A percentile compares a stretch with the other conserved stretches of the same genome.
Conservation (phyloP, 164 flowering plant species). For the Chloranthus sessilifolius region DNA sequence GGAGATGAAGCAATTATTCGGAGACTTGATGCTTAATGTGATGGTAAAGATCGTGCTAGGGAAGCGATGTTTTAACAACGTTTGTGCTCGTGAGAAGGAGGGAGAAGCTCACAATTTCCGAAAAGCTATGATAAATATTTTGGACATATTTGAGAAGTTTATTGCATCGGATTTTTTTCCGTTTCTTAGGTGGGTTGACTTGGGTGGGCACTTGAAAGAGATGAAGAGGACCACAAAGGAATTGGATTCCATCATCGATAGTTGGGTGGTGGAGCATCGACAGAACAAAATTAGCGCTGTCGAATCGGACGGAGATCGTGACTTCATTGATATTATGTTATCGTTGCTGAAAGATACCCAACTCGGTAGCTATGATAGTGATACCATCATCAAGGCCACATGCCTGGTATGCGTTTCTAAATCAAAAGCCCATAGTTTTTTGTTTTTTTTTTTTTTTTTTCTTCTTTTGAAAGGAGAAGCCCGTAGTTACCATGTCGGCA, state of each 20-base stretch:
- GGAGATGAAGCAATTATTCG: conserved; percentile 1
- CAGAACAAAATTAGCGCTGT: not conserved
- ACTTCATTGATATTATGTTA: conserved; percentile 14
- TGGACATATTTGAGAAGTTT: conserved; percentile 1
- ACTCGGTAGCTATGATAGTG: conserved; percentile 4
- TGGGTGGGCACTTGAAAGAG: not conserved
- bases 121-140: not conserved
- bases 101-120: not conserved
- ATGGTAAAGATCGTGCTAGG: conserved; percentile 5
- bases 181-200: conserved; percentile 9
- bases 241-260: not conserved
- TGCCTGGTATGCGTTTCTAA: conserved; percentile 1
- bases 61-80: not conserved
- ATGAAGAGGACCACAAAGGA: conserved; percentile 6
- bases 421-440: no score
- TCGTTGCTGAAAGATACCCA: conserved; percentile 3
- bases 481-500: no score
- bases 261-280: conserved; percentile 12
- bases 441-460: no score
- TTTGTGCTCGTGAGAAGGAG: not conserved
- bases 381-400: conserved; percentile 10
- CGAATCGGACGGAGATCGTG: not conserved
- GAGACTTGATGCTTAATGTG: not conserved
- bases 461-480: no score
- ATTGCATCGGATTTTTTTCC: conserved; percentile 6